Base-by-base conservation (phyloP, 164 flowering plant species). In the Stephania cephalantha region DNA sequence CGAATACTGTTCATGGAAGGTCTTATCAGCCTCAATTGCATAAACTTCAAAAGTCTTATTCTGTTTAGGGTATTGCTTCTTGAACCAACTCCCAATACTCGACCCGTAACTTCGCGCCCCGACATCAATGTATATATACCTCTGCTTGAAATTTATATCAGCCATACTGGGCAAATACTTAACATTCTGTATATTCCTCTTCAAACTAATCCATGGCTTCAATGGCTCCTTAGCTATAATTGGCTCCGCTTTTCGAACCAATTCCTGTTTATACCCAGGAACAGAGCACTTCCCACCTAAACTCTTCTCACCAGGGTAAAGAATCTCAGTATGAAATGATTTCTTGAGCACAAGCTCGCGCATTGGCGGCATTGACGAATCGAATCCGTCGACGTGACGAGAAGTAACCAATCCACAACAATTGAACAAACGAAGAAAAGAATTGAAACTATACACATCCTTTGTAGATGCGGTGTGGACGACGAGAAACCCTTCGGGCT, bases 21-120 rank as follows among this genome's bases (percentile, higher is more conserved):
- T 55, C 72, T 82, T 89, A 77, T 96, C 99, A 10, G 99, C 99
- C 67, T 96, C 99, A 73, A 96, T 88, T 0, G 99, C 99, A 79
- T 88, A 92, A 20, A 94, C 85, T 13, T 94, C 93, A 68, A 93
- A 96, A 0, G 97, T 90, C 77, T 85, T 88, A 76, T 93, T 91
- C 84, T 93, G 98, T 75, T 94, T 95, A 0, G 98, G 99, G 75
- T 95, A 95, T 53, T 95, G 92, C 85, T 94, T 95, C 83, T 75
- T 91, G 81, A 95, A 95, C 98, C 99, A 95, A 74, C 98, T 88
- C 11, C 88, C 97, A 35, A 95, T 95, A 69, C 99, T 95, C 13
- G 99, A 95, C 0, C 98, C 99, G 71, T 94, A 96, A 77, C 95
- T 88, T 69, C 99, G 74, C 22, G 98, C 88, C 6, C 99, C 99